Percentiles rank a stretch among this genome's conserved stretches.
phyloP scores from a whole-genome alignment of 805 yeast genomes.

The Zygoascus tannicola region DNA sequence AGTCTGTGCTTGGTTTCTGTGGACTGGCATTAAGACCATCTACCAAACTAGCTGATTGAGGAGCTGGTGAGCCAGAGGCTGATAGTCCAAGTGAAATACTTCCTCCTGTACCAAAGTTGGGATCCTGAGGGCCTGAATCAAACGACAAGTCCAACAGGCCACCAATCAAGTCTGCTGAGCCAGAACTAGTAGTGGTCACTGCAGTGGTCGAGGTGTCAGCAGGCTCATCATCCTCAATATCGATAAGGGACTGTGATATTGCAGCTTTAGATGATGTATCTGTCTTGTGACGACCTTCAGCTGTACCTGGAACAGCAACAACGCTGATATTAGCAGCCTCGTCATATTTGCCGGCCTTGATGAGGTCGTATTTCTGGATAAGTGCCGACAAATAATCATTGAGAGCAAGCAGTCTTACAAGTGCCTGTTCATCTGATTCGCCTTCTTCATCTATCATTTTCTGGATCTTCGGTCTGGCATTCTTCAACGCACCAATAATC shows the following conservation, averaged over 20 bases:
- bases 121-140: background rate
- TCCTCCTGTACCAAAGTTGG: slow-evolving; percentile 44
- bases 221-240: slow-evolving; percentile 51
- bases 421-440: slow-evolving; percentile 52
- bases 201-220: slow-evolving; percentile 23
- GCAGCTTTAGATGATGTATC: slow-evolving; percentile 27
- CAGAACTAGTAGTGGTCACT: slow-evolving; percentile 29
- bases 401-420: slow-evolving; percentile 53
- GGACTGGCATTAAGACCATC: background rate
- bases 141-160: slow-evolving; percentile 65
- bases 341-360: slow-evolving; percentile 53
- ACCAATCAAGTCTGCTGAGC: slow-evolving; percentile 60
- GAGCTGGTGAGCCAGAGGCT: slow-evolving; percentile 13
- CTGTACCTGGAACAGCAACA: slow-evolving; percentile 31
- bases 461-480: slow-evolving; percentile 78
- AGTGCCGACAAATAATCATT: slow-evolving; percentile 70
- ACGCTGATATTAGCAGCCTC: slow-evolving; percentile 39
- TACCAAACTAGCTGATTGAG: background rate
- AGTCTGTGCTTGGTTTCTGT: slow-evolving; percentile 4
- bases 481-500: slow-evolving; percentile 65
- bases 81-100: slow-evolving; percentile 35
- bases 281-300: slow-evolving; percentile 17
- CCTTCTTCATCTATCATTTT: slow-evolving; percentile 70
- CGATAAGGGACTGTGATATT: slow-evolving; percentile 51
- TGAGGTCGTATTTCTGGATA: slow-evolving; percentile 53